Evolutionary conservation across 331 rosid genomes (phyloP).

Genomic region (Rhamnella rubrinervis): DNA sequence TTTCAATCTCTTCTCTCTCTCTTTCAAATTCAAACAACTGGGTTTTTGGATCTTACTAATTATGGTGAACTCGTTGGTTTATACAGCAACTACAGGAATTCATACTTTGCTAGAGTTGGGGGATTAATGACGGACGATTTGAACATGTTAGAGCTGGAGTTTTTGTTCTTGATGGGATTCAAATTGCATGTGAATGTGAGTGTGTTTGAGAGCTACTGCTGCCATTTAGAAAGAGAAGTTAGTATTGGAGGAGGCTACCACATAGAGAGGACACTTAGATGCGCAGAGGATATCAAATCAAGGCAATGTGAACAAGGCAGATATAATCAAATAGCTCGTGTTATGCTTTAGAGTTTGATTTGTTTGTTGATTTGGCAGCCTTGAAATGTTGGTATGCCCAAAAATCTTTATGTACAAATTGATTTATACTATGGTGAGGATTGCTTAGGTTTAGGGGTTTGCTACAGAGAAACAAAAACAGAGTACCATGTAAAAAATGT

Average conservation of each 20-base stretch:
- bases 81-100: slow-evolving; percentile 81
- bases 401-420: slow-evolving; percentile 12
- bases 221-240: slow-evolving; percentile 93
- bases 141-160: slow-evolving; percentile 79
- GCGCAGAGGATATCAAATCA: slow-evolving; percentile 83
- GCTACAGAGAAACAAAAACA: not conserved
- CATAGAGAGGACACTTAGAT: slow-evolving; percentile 70
- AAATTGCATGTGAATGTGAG: slow-evolving; percentile 90
- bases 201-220: slow-evolving; percentile 92
- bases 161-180: slow-evolving; percentile 83
- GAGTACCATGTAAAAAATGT: slow-evolving; percentile 2
- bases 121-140: slow-evolving; percentile 70
- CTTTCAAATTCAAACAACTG: not conserved
- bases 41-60: not conserved
- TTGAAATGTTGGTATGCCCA: not conserved
- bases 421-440: not conserved
- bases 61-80: not conserved
- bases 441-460: too few relatives aligned
- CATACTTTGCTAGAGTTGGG: slow-evolving; percentile 94
- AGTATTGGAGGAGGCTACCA: slow-evolving; percentile 95
- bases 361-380: not conserved
- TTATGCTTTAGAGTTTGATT: slow-evolving; percentile 46
- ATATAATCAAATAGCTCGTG: slow-evolving; percentile 55
- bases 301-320: slow-evolving; percentile 47
- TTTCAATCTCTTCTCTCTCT: not conserved